These are phyloP conservation scores for Atalantia buxifolia DNA, from an alignment of 345 rosid species.

Conservation along the genomic window DNA sequence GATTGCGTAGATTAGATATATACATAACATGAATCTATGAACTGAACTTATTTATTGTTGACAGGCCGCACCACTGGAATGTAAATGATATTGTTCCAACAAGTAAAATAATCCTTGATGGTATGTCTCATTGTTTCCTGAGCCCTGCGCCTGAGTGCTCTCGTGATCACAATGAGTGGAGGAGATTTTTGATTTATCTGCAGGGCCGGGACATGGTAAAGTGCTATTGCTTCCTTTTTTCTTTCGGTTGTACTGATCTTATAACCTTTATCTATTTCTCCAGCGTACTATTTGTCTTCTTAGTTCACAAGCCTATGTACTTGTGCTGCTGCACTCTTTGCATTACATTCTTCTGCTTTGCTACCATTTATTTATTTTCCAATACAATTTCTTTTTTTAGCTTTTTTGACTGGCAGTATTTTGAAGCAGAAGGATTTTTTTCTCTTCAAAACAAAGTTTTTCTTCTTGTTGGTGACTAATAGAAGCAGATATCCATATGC, in stretches of 20 bases:
- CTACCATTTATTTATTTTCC: neutral
- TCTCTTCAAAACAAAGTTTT: neutral
- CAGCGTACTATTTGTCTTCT: neutral
- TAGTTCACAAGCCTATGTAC: neutral
- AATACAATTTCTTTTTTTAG: neutral
- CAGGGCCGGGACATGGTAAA: conserved; percentile 19
- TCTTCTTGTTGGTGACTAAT: neutral
- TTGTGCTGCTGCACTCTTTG: neutral
- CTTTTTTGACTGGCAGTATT: neutral
- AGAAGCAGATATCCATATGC: neutral
- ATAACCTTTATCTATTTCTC: neutral
- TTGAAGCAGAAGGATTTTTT: neutral
- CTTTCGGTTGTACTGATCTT: neutral
- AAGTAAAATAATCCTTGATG: conserved; percentile 1
- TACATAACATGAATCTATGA: neutral
- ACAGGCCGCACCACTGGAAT: conserved; percentile 21
- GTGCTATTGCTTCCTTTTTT: neutral
- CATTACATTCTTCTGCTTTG: neutral
- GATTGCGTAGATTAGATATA: neutral
- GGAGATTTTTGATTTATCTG: conserved; percentile 23
- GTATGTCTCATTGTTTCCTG: conserved; percentile 13
- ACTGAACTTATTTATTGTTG: neutral
- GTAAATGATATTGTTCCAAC: conserved; percentile 13
- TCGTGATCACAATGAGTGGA: conserved; percentile 28
- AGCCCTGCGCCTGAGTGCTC: conserved; percentile 23